phyloP scores from a whole-genome alignment of 306 rosid genomes.

The Rosa multiflora region DNA sequence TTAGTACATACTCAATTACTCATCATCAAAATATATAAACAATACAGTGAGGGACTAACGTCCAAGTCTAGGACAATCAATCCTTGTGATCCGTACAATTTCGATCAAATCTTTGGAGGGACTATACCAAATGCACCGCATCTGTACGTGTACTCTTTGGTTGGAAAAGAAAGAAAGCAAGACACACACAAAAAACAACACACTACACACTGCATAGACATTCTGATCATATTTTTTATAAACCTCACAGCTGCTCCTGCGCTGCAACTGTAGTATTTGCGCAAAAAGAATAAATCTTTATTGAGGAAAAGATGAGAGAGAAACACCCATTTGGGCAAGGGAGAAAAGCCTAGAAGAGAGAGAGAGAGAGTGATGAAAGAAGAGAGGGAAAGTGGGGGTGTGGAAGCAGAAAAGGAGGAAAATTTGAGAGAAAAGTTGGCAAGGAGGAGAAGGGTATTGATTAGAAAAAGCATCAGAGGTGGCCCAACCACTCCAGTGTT shows the following conservation, averaged over 20 bases:
- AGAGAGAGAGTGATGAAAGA: conserved; percentile 36
- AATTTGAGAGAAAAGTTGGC: conserved; percentile 68
- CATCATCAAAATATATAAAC: too few species aligned
- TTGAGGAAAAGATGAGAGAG: conserved; percentile 19
- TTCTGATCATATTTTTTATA: background rate
- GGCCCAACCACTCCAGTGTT: conserved; percentile 70
- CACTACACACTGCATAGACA: background rate
- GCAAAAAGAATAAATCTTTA: background rate
- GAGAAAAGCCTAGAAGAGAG: conserved; percentile 16
- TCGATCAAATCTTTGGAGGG: background rate
- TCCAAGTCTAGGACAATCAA: background rate
- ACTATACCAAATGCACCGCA: background rate
- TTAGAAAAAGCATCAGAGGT: conserved; percentile 46
- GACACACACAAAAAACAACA: background rate
- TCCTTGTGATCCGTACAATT: background rate
- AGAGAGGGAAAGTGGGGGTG: conserved; percentile 43
- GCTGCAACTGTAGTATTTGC: background rate
- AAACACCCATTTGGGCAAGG: conserved; percentile 1
- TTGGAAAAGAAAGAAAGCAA: background rate
- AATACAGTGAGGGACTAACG: too few species aligned
- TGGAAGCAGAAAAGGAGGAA: conserved; percentile 73
- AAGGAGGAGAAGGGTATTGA: conserved; percentile 48
- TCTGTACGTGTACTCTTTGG: background rate
- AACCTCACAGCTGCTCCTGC: background rate
- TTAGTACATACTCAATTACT: too few species aligned